Percentiles rank a stretch among this genome's conserved stretches.
These are phyloP conservation scores for Neopestalotiopsis rosae DNA, from an alignment of 2,329 filamentous ascomycete species.

Conservation along the genomic window DNA sequence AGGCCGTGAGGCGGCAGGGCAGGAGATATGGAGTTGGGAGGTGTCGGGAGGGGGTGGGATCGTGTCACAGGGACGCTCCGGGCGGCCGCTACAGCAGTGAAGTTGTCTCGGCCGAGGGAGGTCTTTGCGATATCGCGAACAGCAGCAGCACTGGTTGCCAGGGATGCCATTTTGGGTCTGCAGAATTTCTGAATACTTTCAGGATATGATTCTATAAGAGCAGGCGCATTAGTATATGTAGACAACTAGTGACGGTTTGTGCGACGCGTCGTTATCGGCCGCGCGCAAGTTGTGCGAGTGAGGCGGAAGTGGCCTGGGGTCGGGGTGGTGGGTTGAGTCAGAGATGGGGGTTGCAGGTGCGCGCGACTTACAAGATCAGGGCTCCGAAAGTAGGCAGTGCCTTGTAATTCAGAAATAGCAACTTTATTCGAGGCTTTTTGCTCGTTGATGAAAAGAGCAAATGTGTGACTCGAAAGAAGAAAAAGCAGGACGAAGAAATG, in stretches of 20 bases:
- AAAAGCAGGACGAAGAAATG: slow-evolving; percentile 39
- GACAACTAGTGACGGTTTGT: slow-evolving; percentile 12
- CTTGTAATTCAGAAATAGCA: slow-evolving; percentile 23
- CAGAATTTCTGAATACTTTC: slow-evolving; percentile 32
- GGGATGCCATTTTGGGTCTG: slow-evolving; percentile 62
- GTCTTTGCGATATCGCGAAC: slow-evolving; percentile 70
- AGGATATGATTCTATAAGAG: background rate
- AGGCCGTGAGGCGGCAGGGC: slow-evolving; percentile 81
- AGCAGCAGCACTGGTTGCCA: slow-evolving; percentile 66
- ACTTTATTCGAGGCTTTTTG: slow-evolving; percentile 30
- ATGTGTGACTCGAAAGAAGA: slow-evolving; percentile 31
- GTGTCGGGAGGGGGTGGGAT: slow-evolving; percentile 77
- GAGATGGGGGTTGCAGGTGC: slow-evolving; percentile 4
- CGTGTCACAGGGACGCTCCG: slow-evolving; percentile 68
- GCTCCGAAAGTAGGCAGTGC: slow-evolving; percentile 39
- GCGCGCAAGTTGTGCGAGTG: slow-evolving; percentile 10
- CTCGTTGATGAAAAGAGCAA: slow-evolving; percentile 29
- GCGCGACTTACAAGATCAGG: slow-evolving; percentile 22
- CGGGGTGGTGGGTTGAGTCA: slow-evolving; percentile 16
- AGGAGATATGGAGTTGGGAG: slow-evolving; percentile 94
- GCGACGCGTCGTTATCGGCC: slow-evolving; percentile 27
- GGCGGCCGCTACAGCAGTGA: slow-evolving; percentile 71
- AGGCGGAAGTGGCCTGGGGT: background rate
- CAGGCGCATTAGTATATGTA: background rate
- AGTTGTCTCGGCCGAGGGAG: slow-evolving; percentile 70